Percentiles rank a stretch among this genome's conserved stretches.
These are phyloP conservation scores for Akanthomyces muscarius DNA, from an alignment of 2,329 filamentous ascomycete genomes.

Conservation along the genomic window DNA sequence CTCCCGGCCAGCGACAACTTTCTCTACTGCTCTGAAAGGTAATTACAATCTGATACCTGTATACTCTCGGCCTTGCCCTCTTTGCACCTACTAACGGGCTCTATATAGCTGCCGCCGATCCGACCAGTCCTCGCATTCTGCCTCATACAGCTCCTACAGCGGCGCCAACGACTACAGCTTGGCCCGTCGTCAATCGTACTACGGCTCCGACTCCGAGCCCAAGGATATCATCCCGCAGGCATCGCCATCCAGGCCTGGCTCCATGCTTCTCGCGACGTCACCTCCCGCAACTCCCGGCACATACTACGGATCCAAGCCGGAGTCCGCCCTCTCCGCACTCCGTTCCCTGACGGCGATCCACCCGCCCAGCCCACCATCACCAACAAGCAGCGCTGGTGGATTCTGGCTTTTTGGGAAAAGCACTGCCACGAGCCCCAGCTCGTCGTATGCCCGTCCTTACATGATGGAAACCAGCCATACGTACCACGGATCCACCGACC, in stretches of 20 bases:
- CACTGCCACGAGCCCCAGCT: conserved; percentile 48
- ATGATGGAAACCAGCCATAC: conserved; percentile 46
- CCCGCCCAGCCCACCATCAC: conserved; percentile 53
- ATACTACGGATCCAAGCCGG: conserved; percentile 29
- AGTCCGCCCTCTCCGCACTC: conserved; percentile 52
- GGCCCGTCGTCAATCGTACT: conserved; percentile 41
- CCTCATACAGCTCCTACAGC: conserved; percentile 21
- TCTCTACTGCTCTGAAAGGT: conserved; percentile 62
- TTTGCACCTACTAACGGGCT: conserved; percentile 22
- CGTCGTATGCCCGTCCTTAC: conserved; percentile 44
- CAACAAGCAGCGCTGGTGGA: conserved; percentile 41
- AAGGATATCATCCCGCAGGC: conserved; percentile 61
- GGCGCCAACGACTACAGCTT: conserved; percentile 30
- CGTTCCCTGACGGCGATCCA: conserved; percentile 46
- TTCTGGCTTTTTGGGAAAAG: conserved; percentile 52
- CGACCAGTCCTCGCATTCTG: conserved; percentile 39
- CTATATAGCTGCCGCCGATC: conserved; percentile 48
- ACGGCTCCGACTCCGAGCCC: conserved; percentile 46
- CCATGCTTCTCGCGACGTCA: conserved; percentile 49
- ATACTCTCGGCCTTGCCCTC: not conserved
- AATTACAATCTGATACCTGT: conserved; percentile 25
- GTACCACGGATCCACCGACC: conserved; percentile 40
- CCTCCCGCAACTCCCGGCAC: conserved; percentile 46
- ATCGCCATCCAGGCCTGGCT: conserved; percentile 57
- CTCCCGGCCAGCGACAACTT: conserved; percentile 53